Conservation (phyloP, 2,329 filamentous ascomycete species). For the Colletotrichum navitas region DNA sequence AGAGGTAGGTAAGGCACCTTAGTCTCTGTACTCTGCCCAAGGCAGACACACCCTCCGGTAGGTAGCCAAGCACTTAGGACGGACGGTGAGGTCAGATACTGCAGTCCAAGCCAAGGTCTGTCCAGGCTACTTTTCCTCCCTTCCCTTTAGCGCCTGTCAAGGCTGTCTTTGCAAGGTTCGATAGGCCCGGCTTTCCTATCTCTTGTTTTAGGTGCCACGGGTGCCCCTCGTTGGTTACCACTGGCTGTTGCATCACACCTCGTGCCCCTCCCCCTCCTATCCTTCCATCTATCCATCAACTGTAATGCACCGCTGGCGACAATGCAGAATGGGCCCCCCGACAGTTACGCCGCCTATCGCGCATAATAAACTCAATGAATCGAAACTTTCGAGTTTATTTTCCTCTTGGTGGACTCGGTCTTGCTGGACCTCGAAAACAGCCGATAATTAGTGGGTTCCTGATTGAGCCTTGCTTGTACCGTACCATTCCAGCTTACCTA, state of each 20-base stretch:
- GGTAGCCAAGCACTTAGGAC: neutral
- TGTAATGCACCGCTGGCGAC: neutral
- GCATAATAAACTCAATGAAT: conserved; percentile 26
- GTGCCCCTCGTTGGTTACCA: conserved; percentile 23
- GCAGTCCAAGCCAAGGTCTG: conserved; percentile 9
- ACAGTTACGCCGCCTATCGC: conserved; percentile 35
- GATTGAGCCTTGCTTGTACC: neutral
- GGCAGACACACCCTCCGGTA: neutral
- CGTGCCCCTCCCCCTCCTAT: neutral
- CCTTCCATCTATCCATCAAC: neutral
- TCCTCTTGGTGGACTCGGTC: conserved; percentile 12
- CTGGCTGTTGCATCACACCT: conserved; percentile 11
- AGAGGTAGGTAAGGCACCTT: no score
- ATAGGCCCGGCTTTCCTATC: conserved; percentile 5
- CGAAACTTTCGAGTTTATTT: neutral
- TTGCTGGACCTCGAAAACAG: neutral
- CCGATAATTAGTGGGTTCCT: neutral
- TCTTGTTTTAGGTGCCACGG: conserved; percentile 40
- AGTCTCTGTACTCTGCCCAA: neutral
- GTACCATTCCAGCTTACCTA: conserved; percentile 5
- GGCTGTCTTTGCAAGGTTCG: neutral
- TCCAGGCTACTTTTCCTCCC: neutral
- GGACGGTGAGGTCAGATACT: conserved; percentile 14
- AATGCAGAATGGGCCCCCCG: neutral
- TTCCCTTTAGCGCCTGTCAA: conserved; percentile 15